These are phyloP conservation scores for Linanthus parryae DNA, from an alignment of 148 eudicot species.

Conservation along the genomic window DNA sequence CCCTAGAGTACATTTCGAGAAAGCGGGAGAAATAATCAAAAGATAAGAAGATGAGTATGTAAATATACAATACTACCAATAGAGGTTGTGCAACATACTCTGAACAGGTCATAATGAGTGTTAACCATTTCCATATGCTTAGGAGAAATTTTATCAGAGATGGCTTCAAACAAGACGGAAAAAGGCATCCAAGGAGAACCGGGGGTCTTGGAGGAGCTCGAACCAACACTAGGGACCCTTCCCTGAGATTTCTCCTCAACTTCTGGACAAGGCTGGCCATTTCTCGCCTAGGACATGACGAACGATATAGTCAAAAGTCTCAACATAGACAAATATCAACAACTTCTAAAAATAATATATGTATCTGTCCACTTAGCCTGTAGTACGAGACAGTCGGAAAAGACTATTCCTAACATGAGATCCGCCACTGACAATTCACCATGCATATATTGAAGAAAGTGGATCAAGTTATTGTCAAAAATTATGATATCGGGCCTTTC, in stretches of 20 bases:
- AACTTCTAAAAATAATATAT: neutral
- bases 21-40: neutral
- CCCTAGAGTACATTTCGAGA: constrained; percentile 13
- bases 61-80: neutral
- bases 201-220: constrained; percentile 19
- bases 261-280: constrained; percentile 1
- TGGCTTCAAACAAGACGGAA: constrained; percentile 27
- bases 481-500: too few species aligned
- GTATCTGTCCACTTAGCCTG: neutral
- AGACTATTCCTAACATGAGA: too few species aligned
- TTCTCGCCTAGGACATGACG: constrained; percentile 9
- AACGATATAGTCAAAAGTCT: neutral
- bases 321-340: neutral
- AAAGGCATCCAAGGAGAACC: constrained; percentile 37
- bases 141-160: constrained; percentile 20
- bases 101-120: constrained; percentile 19
- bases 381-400: too few species aligned
- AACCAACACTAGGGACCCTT: constrained; percentile 15
- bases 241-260: constrained; percentile 1
- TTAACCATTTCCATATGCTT: constrained; percentile 19
- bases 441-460: too few species aligned
- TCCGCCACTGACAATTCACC: too few species aligned
- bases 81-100: constrained; percentile 12
- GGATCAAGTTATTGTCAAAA: too few species aligned
- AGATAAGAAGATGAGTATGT: neutral